phyloP scores from a whole-genome alignment of 768 basidiomycete species.

The Mycena galopus region DNA sequence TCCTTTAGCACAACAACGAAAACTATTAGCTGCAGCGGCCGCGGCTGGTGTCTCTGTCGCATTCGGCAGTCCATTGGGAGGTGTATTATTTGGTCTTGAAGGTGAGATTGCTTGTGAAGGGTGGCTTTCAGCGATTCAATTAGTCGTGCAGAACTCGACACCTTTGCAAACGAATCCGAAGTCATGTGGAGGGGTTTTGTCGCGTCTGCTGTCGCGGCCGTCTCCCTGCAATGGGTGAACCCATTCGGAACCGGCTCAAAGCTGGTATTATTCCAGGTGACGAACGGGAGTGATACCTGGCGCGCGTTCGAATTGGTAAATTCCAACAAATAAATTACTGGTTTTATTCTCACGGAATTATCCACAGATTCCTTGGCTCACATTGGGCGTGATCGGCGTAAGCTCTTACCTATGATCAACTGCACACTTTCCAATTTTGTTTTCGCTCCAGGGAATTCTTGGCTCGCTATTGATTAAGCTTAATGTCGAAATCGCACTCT shows the following conservation, averaged over 20 bases:
- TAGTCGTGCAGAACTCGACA: slow-evolving; percentile 66
- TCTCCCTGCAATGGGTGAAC: slow-evolving; percentile 86
- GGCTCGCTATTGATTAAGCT: slow-evolving; percentile 76
- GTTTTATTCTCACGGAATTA: slow-evolving; percentile 1
- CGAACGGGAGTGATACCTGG: slow-evolving; percentile 72
- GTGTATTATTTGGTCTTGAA: slow-evolving; percentile 89
- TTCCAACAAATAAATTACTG: neutral
- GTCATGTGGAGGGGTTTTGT: slow-evolving; percentile 92
- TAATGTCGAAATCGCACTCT: slow-evolving; percentile 74
- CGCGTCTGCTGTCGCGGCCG: slow-evolving; percentile 87
- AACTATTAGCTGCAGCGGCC: slow-evolving; percentile 85
- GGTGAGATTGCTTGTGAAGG: slow-evolving; percentile 46
- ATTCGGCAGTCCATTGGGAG: slow-evolving; percentile 89
- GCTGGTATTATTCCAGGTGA: slow-evolving; percentile 84
- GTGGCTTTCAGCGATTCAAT: neutral
- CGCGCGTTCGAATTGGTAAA: slow-evolving; percentile 78
- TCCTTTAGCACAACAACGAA: slow-evolving; percentile 78
- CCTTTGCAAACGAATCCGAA: slow-evolving; percentile 78
- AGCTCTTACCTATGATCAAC: slow-evolving; percentile 27
- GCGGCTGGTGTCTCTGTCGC: slow-evolving; percentile 91
- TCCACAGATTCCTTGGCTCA: slow-evolving; percentile 76
- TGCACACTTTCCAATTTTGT: slow-evolving; percentile 15
- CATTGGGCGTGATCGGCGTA: slow-evolving; percentile 74
- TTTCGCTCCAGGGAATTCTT: slow-evolving; percentile 64
- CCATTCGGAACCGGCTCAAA: slow-evolving; percentile 91